Evolutionary conservation across 306 rosid species (phyloP), one percentile per base, ranked within the genome.

Genomic region (Pachyrhizus erosus): DNA sequence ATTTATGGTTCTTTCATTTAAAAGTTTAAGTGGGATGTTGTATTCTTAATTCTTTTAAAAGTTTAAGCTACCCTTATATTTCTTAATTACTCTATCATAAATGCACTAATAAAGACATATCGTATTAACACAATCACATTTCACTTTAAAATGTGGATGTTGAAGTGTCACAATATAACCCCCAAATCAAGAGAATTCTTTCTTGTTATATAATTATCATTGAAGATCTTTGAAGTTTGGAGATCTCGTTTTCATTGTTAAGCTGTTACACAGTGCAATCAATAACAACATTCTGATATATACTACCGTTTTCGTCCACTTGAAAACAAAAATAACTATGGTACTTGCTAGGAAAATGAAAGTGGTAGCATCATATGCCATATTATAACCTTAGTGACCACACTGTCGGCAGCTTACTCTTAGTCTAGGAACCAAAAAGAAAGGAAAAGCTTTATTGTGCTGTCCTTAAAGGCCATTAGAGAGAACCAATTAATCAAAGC

Each of bases 321-420:
- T 13, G 15, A 24, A 39, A 69, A 68, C 42, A 79, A 68, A 79
- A 79, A 37, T 39, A 68, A 34, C 23, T 2, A 70, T 9, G 74
- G 34, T 23, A 69, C 24, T 62, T 17, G 70, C 26, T 51, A 39
- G 40, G 5, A 79, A 73, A 74, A 79, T 31, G 60, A 73, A 84
- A 79, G 52, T 69, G 75, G 46, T 6, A 34, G 79, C 70, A 70
- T 80, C 26, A 75, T 58, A 58, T 48, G 43, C 62, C 40, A 42
- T 54, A 24, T 5, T 54, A 24, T 5, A 37, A 54, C 48, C 54
- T 27, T 18, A 31, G 81, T 80, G 82, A 67, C 43, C 75, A 75
- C 62, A 58, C 29, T 80, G 82, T 84, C 78, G 70, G 75, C 61
- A 75, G 62, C 87, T 84, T 75, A 75, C 75, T 57, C 81, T 48